Base-by-base conservation (phyloP, 2,329 filamentous ascomycete genomes). In the Venturiaceae sp. region DNA sequence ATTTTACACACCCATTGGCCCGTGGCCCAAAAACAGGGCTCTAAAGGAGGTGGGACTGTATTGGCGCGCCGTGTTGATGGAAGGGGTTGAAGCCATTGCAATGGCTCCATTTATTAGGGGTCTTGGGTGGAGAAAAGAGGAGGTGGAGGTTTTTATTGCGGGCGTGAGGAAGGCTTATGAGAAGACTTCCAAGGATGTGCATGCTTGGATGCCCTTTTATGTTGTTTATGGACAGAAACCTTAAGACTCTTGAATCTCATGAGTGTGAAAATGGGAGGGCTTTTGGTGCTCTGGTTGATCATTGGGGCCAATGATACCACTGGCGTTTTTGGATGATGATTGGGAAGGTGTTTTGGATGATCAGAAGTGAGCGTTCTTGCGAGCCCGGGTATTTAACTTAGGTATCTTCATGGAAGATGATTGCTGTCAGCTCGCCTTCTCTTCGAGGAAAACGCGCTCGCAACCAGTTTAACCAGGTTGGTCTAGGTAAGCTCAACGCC, bases 181-280 rank as follows among this genome's bases (percentile, higher is more conserved):
- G 28, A 28, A 61, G 3, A 50, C 44, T 0, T 28, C 44, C 13
- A 60, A 58, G 13, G 32, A 76, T 50, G 78, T 75, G 7, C 63
- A 73, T 77, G 63, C 71, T 75, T 81, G 80, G 62, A 83, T 83
- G 80, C 80, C 79, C 8, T 71, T 82, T 62, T 75, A 81, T 64
- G 73, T 82, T 55, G 71, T 81, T 13, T 82, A 79, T 63, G 80
- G 75, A 16, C 80, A 83, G 66, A 82, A 77, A 66, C 78, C 80
- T 26, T 30, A 23, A 8, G 19, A 16, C 30, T 23, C 44, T n/a
- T 50, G 21, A 30, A 47, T 28, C 23, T n/a, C 5, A n/a, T n/a
- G 3, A 7, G 5, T n/a, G 44, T 26, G 41, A 4, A 23, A 50
- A 30, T n/a, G 26, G 21, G 14, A 30, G 23, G n/a, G n/a, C n/a